Evolutionary conservation across 108 stramenopile species (phyloP).

Genomic region (Pelagomonas calceolata): DNA sequence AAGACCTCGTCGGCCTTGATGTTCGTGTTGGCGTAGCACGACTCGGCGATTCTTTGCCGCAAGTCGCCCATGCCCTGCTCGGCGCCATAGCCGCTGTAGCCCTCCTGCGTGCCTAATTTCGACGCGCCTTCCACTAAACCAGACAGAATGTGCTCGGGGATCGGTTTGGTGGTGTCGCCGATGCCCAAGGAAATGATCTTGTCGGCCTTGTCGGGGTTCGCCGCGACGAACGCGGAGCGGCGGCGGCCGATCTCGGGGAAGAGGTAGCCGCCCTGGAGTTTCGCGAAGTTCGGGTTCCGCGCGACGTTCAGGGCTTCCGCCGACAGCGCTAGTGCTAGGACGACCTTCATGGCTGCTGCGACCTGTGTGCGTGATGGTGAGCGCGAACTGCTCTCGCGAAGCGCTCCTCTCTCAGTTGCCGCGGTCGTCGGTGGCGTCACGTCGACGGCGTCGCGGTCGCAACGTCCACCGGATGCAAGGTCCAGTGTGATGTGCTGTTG

Average conservation of each 20-base stretch:
- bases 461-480: too few species aligned
- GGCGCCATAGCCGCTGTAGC: slow-evolving; percentile 86
- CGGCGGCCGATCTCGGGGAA: slow-evolving; percentile 95
- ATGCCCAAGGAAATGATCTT: slow-evolving; percentile 85
- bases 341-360: too few species aligned
- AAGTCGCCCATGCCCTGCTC: slow-evolving; percentile 76
- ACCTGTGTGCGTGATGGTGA: too few species aligned
- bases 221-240: slow-evolving; percentile 71
- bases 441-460: too few species aligned
- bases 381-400: too few species aligned
- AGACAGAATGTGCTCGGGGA: slow-evolving; percentile 77
- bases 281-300: slow-evolving; percentile 78
- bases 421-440: too few species aligned
- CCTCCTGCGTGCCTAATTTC: slow-evolving; percentile 78
- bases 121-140: slow-evolving; percentile 70
- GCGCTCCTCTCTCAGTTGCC: too few species aligned
- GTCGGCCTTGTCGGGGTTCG: slow-evolving; percentile 79
- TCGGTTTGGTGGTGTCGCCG: slow-evolving; percentile 91
- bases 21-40: slow-evolving; percentile 64
- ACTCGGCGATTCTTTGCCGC: slow-evolving; percentile 76
- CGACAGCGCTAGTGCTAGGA: not conserved
- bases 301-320: slow-evolving; percentile 27
- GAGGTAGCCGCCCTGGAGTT: slow-evolving; percentile 75
- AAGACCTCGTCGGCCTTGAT: slow-evolving; percentile 86
- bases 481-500: too few species aligned